phyloP scores from a whole-genome alignment of 495 filamentous ascomycete species.

The Cercophora scortea region DNA sequence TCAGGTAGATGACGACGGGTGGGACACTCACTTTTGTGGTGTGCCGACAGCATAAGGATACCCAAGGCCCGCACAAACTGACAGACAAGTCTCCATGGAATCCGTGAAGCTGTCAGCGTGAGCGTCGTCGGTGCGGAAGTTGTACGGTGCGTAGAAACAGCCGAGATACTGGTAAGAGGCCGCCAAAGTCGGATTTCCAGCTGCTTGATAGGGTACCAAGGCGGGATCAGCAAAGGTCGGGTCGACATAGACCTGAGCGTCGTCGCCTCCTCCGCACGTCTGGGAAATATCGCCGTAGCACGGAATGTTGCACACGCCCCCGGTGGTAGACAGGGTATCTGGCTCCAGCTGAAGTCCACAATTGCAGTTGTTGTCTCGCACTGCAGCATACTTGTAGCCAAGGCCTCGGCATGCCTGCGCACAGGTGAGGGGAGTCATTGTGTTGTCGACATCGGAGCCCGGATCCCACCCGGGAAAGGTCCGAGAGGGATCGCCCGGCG shows the following conservation, averaged over 20 bases:
- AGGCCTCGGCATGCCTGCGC: conserved; percentile 14
- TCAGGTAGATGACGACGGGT: too few species aligned
- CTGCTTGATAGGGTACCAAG: neutral
- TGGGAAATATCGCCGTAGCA: conserved; percentile 10
- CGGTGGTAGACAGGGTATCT: neutral
- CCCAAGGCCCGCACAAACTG: conserved; percentile 5
- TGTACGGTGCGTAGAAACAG: neutral
- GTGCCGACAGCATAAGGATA: conserved; percentile 2
- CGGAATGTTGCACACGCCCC: conserved; percentile 1
- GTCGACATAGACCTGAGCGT: conserved; percentile 12
- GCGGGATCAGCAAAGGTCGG: conserved; percentile 9
- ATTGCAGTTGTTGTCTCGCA: conserved; percentile 12
- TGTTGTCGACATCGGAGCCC: conserved; percentile 14
- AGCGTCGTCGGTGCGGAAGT: neutral
- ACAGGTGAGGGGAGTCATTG: conserved; percentile 17
- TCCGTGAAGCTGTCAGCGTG: neutral
- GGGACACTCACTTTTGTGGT: too few species aligned
- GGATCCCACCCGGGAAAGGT: conserved; percentile 13
- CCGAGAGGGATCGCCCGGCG: conserved; percentile 1
- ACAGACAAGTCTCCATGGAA: neutral
- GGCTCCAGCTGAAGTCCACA: conserved; percentile 16
- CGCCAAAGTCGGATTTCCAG: neutral
- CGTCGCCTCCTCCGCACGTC: conserved; percentile 7
- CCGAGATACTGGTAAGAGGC: conserved; percentile 4
- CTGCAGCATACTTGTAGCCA: conserved; percentile 19